A percentile compares a stretch with the other conserved stretches of the same genome.
Conservation (phyloP, 2,329 filamentous ascomycete species). For the Neofusicoccum cordaticola region DNA sequence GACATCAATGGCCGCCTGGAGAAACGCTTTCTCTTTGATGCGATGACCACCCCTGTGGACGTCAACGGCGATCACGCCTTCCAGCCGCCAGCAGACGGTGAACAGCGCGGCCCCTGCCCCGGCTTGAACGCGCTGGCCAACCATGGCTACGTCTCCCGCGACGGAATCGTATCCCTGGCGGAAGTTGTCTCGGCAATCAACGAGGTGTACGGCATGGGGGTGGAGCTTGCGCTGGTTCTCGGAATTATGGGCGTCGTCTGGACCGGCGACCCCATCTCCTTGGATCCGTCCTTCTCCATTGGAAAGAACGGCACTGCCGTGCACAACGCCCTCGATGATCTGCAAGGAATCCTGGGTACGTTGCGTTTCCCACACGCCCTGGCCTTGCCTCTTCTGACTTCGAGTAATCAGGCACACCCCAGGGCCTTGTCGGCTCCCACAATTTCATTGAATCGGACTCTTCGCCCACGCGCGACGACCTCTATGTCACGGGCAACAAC, state of each 20-base stretch:
- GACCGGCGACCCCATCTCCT: slow-evolving; percentile 50
- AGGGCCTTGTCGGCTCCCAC: slow-evolving; percentile 51
- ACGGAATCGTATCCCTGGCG: background rate
- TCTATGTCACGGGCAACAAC: slow-evolving; percentile 52
- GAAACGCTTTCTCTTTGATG: background rate
- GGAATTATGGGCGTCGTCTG: slow-evolving; percentile 49
- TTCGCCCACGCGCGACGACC: slow-evolving; percentile 52
- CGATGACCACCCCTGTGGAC: background rate
- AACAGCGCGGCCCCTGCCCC: slow-evolving; percentile 32
- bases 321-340: slow-evolving; percentile 34
- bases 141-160: slow-evolving; percentile 31
- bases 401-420: slow-evolving; percentile 35
- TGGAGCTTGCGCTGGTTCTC: slow-evolving; percentile 39
- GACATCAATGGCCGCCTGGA: background rate
- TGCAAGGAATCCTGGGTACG: slow-evolving; percentile 42
- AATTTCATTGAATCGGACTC: slow-evolving; percentile 56
- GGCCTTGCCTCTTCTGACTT: background rate
- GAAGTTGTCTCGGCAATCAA: slow-evolving; percentile 4
- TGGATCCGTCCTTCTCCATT: slow-evolving; percentile 39
- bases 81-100: slow-evolving; percentile 17
- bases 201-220: slow-evolving; percentile 47
- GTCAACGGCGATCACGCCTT: slow-evolving; percentile 6
- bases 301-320: slow-evolving; percentile 28
- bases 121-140: slow-evolving; percentile 35
- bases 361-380: background rate